Conservation (phyloP, 805 yeast species). For the Cyberlindnera mrakii region DNA sequence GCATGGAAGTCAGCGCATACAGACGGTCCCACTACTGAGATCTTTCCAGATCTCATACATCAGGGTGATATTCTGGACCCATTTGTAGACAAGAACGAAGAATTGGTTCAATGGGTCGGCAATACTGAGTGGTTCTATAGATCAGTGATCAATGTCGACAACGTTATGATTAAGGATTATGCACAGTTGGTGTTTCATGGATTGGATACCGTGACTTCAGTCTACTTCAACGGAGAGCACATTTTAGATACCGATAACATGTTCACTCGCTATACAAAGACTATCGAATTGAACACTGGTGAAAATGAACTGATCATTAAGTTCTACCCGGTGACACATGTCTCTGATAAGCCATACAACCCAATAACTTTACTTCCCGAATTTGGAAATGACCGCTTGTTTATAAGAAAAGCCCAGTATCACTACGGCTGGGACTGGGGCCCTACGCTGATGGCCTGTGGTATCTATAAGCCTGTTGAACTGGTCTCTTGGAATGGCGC, state of each 20-base stretch:
- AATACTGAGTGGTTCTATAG: constrained; percentile 44
- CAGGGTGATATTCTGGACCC: constrained; percentile 40
- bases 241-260: constrained; percentile 36
- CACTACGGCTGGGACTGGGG: constrained; percentile 61
- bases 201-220: constrained; percentile 12
- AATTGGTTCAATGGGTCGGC: constrained; percentile 44
- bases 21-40: constrained; percentile 24
- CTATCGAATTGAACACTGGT: constrained; percentile 18
- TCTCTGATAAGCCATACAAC: constrained; percentile 27
- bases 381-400: constrained; percentile 28
- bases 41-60: constrained; percentile 36
- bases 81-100: constrained; percentile 37
- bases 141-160: constrained; percentile 4
- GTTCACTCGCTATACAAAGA: constrained; percentile 32
- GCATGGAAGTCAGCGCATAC: constrained; percentile 9
- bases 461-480: constrained; percentile 13
- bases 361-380: constrained; percentile 30
- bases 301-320: constrained; percentile 29
- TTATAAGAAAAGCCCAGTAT: constrained; percentile 46
- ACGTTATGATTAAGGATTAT: too few species aligned
- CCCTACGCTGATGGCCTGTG: constrained; percentile 20
- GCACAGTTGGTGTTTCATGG: constrained; percentile 23
- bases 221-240: constrained; percentile 31
- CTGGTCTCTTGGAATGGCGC: constrained; percentile 2
- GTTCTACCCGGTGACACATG: constrained; percentile 33